Conservation (phyloP, 208 protist species). For the Wallacemonas sp. region DNA sequence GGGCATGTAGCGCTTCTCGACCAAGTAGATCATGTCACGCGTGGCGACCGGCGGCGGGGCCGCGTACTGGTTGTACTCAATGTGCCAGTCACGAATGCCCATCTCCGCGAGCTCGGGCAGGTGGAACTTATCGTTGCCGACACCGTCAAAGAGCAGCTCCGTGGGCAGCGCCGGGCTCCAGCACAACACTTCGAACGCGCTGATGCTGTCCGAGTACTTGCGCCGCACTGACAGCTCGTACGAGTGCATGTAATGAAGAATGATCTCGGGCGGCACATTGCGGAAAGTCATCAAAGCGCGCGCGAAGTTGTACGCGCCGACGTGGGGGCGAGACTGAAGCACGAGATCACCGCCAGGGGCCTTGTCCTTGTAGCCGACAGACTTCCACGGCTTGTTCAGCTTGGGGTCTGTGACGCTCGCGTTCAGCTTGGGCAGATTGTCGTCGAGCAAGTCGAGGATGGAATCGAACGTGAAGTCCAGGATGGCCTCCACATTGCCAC, state of each 20-base stretch:
- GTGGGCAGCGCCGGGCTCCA: constrained; percentile 45
- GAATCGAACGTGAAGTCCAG: constrained; percentile 56
- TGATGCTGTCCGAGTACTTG: constrained; percentile 63
- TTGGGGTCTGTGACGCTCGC: constrained; percentile 31
- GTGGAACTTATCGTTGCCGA: constrained; percentile 51
- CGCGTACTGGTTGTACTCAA: constrained; percentile 72
- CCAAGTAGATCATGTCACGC: constrained; percentile 72
- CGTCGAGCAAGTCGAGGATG: constrained; percentile 62
- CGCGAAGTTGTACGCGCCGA: constrained; percentile 83
- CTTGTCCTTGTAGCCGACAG: constrained; percentile 69
- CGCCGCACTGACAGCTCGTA: constrained; percentile 54
- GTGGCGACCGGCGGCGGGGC: constrained; percentile 71
- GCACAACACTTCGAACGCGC: constrained; percentile 56
- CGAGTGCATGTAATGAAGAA: constrained; percentile 70
- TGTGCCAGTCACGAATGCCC: constrained; percentile 59
- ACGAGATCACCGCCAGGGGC: constrained; percentile 65
- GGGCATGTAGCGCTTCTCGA: constrained; percentile 76
- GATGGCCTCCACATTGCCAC: constrained; percentile 38
- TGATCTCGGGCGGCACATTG: constrained; percentile 40
- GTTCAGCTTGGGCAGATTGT: constrained; percentile 52
- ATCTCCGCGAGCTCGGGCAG: constrained; percentile 38
- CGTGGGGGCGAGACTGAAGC: constrained; percentile 69
- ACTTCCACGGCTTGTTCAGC: constrained; percentile 37
- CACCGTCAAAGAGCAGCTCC: constrained; percentile 21
- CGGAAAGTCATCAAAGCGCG: constrained; percentile 69